Conservation (phyloP, 768 basidiomycete genomes). For the Lanmaoa pseudosensibilis region DNA sequence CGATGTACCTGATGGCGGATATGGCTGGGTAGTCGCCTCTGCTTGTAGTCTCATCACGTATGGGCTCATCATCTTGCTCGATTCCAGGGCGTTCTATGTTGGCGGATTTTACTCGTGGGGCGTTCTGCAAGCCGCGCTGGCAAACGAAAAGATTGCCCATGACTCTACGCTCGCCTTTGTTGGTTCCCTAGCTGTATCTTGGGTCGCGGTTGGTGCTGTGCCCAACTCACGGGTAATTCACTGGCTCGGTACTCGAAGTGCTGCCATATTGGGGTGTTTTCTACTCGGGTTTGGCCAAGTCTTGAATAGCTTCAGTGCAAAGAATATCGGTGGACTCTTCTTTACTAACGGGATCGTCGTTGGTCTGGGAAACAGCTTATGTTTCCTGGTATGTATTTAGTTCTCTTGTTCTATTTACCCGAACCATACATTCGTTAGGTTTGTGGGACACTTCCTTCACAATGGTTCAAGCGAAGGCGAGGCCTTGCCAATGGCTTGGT, state of each 20-base stretch:
- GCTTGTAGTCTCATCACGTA: conserved; percentile 31
- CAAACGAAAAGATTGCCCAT: conserved; percentile 24
- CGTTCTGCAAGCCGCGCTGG: conserved; percentile 31
- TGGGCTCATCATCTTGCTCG: neutral
- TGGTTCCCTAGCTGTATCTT: conserved; percentile 31
- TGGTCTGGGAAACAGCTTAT: conserved; percentile 31
- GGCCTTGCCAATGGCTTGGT: conserved; percentile 38
- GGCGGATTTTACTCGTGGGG: conserved; percentile 34
- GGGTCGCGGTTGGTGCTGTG: conserved; percentile 31
- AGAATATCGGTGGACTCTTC: conserved; percentile 25
- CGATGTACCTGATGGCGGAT: conserved; percentile 32
- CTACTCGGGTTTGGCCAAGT: conserved; percentile 32
- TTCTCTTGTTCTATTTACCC: neutral
- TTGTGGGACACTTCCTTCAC: conserved; percentile 36
- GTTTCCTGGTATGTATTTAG: conserved; percentile 20
- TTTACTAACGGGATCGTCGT: conserved; percentile 32
- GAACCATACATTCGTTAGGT: conserved; percentile 9
- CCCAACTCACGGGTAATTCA: conserved; percentile 33
- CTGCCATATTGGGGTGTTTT: conserved; percentile 28
- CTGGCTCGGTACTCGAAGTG: conserved; percentile 29
- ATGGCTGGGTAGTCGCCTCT: conserved; percentile 34
- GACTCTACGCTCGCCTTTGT: conserved; percentile 33
- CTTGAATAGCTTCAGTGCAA: conserved; percentile 25
- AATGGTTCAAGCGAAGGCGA: conserved; percentile 35
- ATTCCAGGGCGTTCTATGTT: conserved; percentile 26